Evolutionary conservation across 2,329 filamentous ascomycete species (phyloP).

Genomic region (Paradendryphiella salina): DNA sequence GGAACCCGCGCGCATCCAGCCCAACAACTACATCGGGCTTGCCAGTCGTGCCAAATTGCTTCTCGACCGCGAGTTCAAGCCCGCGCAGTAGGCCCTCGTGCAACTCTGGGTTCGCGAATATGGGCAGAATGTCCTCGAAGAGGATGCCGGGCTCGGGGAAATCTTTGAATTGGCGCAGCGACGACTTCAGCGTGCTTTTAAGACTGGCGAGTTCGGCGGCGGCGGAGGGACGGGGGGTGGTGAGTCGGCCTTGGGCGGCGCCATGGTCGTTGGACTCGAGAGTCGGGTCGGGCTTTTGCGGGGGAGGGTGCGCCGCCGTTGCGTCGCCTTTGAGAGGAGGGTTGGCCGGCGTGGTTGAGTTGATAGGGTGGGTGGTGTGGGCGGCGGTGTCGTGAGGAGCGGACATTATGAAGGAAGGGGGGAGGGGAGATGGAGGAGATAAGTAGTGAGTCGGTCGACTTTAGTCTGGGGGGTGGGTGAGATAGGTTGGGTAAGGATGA

Average conservation of each 20-base stretch:
- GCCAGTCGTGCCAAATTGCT: constrained; percentile 56
- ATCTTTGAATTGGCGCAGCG: constrained; percentile 84
- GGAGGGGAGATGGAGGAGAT: constrained; percentile 18
- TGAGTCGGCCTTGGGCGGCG: constrained; percentile 54
- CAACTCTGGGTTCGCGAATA: constrained; percentile 77
- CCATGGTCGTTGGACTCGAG: constrained; percentile 37
- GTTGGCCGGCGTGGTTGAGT: constrained; percentile 24
- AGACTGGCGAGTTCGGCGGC: constrained; percentile 58
- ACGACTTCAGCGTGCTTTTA: constrained; percentile 68
- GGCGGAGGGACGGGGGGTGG: constrained; percentile 55
- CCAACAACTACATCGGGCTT: constrained; percentile 90
- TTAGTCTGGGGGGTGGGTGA: constrained; percentile 9
- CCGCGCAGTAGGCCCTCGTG: constrained; percentile 80
- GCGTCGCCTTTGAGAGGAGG: constrained; percentile 28
- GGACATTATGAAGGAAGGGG: constrained; percentile 40
- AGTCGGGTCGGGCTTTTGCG: constrained; percentile 41
- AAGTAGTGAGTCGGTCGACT: constrained; percentile 4
- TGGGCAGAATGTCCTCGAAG: constrained; percentile 97
- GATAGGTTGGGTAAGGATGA: constrained; percentile 12
- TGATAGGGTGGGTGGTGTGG: constrained; percentile 23
- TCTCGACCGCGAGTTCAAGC: constrained; percentile 78
- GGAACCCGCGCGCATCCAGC: constrained; percentile 89
- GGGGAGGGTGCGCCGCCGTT: constrained; percentile 41
- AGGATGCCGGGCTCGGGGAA: constrained; percentile 91
- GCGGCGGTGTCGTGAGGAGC: constrained; percentile 27